These are phyloP conservation scores for Ormosia emarginata DNA, from an alignment of 306 rosid species.

Conservation along the genomic window DNA sequence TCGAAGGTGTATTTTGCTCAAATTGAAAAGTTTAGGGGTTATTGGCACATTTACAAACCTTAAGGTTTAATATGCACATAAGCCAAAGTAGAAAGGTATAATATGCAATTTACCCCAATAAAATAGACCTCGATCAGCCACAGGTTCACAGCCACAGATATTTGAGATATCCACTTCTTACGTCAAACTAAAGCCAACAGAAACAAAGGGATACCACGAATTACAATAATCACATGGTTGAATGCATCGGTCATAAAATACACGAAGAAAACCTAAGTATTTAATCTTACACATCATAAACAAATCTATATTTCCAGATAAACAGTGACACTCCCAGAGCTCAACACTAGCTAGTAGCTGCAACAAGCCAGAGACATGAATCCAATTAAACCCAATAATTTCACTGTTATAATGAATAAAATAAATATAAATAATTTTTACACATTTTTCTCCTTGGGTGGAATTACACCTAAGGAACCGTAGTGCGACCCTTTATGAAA, in stretches of 20 bases:
- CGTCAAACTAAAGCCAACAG: slow-evolving; percentile 37
- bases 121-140: too few species aligned
- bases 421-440: not conserved
- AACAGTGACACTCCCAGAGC: slow-evolving; percentile 31
- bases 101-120: too few species aligned
- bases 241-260: slow-evolving; percentile 41
- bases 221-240: slow-evolving; percentile 42
- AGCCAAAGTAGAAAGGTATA: too few species aligned
- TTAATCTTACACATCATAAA: slow-evolving; percentile 27
- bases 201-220: slow-evolving; percentile 33
- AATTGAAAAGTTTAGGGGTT: too few species aligned
- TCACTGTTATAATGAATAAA: not conserved
- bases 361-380: slow-evolving; percentile 19
- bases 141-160: not conserved
- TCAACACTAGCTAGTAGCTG: slow-evolving; percentile 50
- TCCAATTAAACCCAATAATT: not conserved
- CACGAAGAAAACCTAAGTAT: slow-evolving; percentile 34
- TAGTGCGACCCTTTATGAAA: too few species aligned
- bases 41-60: too few species aligned
- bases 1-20: too few species aligned
- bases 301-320: slow-evolving; percentile 30
- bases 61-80: too few species aligned
- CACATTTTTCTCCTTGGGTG: not conserved
- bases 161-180: slow-evolving; percentile 27
- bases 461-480: not conserved